These are phyloP conservation scores for Stylosanthes scabra DNA, from an alignment of 331 rosid species.

Conservation along the genomic window DNA sequence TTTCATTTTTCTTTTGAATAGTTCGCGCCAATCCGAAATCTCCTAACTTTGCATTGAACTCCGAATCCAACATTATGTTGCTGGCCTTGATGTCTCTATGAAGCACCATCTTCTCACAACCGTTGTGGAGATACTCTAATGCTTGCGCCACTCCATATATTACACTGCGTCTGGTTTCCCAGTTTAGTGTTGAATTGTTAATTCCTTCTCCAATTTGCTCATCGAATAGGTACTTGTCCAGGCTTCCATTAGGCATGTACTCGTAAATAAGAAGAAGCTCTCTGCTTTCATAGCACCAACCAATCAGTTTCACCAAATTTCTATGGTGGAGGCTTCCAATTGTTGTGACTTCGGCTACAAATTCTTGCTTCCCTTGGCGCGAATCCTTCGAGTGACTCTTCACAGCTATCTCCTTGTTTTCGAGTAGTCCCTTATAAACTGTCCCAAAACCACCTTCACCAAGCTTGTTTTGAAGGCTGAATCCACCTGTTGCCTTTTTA, in stretches of 20 bases:
- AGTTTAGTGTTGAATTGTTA: conserved; percentile 30
- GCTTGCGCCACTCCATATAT: conserved; percentile 76
- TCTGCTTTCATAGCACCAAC: conserved; percentile 77
- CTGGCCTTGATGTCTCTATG: conserved; percentile 82
- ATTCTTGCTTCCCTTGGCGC: conserved; percentile 76
- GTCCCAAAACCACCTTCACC: conserved; percentile 88
- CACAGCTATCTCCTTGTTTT: conserved; percentile 63
- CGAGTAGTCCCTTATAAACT: conserved; percentile 56
- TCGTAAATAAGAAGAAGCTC: conserved; percentile 80
- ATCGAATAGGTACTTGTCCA: conserved; percentile 62
- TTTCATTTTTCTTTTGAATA: conserved; percentile 52
- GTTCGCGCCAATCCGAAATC: conserved; percentile 86
- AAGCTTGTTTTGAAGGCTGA: conserved; percentile 66
- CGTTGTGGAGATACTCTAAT: conserved; percentile 75
- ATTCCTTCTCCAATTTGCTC: background rate
- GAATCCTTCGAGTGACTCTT: conserved; percentile 71
- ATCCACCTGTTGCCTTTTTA: conserved; percentile 58
- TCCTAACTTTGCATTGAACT: conserved; percentile 63
- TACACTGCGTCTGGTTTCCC: conserved; percentile 57
- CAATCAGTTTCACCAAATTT: conserved; percentile 73
- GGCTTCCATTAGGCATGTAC: conserved; percentile 81
- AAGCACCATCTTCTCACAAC: conserved; percentile 67
- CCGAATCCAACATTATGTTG: conserved; percentile 76
- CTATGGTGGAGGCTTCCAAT: conserved; percentile 77
- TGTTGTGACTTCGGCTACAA: conserved; percentile 79